Conservation (phyloP, 345 rosid genomes). For the Salix exigua region DNA sequence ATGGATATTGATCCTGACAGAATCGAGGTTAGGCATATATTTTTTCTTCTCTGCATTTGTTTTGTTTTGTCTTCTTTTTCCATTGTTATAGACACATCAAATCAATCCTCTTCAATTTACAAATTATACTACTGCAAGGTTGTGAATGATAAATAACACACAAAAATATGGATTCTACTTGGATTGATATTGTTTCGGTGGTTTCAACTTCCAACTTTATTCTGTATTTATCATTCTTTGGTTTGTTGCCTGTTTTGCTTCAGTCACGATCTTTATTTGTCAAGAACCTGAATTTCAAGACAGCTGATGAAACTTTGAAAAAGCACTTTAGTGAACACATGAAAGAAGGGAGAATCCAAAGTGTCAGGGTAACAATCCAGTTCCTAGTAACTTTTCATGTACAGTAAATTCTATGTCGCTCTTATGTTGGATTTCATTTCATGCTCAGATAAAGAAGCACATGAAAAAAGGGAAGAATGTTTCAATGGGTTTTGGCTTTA, state of each 20-base stretch:
- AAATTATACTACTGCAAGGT: background rate
- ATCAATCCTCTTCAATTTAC: background rate
- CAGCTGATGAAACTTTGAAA: constrained; percentile 70
- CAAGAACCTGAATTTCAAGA: constrained; percentile 91
- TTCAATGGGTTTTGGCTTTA: constrained; percentile 89
- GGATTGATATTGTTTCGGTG: background rate
- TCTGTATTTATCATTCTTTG: constrained; percentile 8
- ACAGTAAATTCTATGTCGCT: constrained; percentile 15
- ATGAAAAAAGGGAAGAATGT: constrained; percentile 71
- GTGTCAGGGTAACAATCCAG: constrained; percentile 62
- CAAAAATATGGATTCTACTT: background rate
- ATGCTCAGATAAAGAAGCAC: constrained; percentile 74
- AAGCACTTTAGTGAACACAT: constrained; percentile 62
- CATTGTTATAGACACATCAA: background rate
- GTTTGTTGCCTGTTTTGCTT: constrained; percentile 23
- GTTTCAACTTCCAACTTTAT: background rate
- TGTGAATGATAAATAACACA: background rate
- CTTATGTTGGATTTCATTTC: constrained; percentile 4
- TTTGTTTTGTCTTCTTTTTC: background rate
- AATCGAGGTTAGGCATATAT: constrained; percentile 54
- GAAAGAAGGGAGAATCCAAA: constrained; percentile 66
- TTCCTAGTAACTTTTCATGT: background rate
- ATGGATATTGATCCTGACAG: constrained; percentile 69
- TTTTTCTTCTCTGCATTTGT: constrained; percentile 1
- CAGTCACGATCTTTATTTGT: constrained; percentile 86